A percentile compares a stretch with the other conserved stretches of the same genome.
Evolutionary conservation across 768 basidiomycete genomes (phyloP).

Genomic region (Tricholoma furcatifolium): DNA sequence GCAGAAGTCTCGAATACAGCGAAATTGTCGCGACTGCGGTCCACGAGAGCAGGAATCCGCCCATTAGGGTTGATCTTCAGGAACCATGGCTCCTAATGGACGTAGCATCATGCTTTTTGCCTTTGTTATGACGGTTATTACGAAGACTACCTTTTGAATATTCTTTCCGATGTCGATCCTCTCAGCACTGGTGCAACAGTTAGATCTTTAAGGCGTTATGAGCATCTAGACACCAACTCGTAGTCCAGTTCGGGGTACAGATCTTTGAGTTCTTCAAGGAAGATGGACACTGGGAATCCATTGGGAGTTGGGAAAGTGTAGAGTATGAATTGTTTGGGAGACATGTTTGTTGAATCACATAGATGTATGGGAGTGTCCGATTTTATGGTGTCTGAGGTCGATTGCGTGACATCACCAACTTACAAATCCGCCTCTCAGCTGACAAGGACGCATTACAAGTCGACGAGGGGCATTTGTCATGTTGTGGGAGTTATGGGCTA

Average conservation of each 20-base stretch:
- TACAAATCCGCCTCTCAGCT: constrained; percentile 7
- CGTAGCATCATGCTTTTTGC: not conserved
- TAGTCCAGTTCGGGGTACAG: constrained; percentile 50
- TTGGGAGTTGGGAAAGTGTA: constrained; percentile 64
- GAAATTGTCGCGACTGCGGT: constrained; percentile 61
- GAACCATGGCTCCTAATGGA: constrained; percentile 61
- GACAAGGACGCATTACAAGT: not conserved
- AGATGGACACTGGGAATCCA: constrained; percentile 46
- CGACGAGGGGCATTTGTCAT: not conserved
- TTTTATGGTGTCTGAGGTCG: no score
- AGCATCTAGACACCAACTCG: constrained; percentile 25
- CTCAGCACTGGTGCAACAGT: constrained; percentile 36
- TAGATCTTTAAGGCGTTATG: not conserved
- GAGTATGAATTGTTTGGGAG: constrained; percentile 44
- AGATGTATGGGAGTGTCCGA: constrained; percentile 22
- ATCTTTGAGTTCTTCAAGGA: constrained; percentile 64
- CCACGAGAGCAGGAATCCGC: constrained; percentile 66
- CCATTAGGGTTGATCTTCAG: constrained; percentile 73
- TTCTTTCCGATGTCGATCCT: constrained; percentile 60
- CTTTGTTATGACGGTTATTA: no score
- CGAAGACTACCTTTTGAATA: constrained; percentile 62
- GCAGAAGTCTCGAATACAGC: constrained; percentile 76
- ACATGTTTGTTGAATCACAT: constrained; percentile 22
- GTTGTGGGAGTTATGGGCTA: constrained; percentile 8
- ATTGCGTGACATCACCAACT: constrained; percentile 1